Conservation (phyloP, 2,329 filamentous ascomycete genomes). For the Berkeleyomyces rouxiae region DNA sequence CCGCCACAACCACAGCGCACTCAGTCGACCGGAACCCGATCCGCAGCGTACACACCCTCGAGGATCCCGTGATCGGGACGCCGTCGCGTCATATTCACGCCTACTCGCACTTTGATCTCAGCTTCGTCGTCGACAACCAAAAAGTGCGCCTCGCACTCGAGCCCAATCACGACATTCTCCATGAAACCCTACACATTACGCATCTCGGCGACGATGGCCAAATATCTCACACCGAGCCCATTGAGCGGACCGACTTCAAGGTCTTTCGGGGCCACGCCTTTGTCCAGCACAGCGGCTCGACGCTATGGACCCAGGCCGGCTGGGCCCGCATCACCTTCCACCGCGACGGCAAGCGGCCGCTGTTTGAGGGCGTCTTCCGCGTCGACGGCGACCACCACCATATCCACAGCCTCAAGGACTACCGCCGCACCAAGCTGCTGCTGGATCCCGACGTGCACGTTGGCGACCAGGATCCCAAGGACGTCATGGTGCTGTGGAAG, state of each 20-base stretch:
- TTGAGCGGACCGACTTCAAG: conserved; percentile 58
- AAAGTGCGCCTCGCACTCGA: conserved; percentile 65
- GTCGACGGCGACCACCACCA: conserved; percentile 73
- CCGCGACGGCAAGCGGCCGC: conserved; percentile 56
- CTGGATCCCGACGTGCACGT: conserved; percentile 50
- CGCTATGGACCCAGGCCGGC: conserved; percentile 62
- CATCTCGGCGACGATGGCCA: conserved; percentile 58
- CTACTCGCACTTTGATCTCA: conserved; percentile 68
- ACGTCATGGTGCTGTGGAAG: conserved; percentile 80
- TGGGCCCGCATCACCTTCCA: conserved; percentile 73
- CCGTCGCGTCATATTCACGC: conserved; percentile 65
- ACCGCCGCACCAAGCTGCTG: conserved; percentile 51
- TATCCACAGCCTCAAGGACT: conserved; percentile 59
- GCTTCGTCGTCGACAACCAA: conserved; percentile 57
- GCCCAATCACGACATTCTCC: conserved; percentile 81
- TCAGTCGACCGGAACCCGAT: conserved; percentile 64
- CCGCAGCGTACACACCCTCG: conserved; percentile 52
- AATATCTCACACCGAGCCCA: conserved; percentile 45
- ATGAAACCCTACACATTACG: conserved; percentile 55
- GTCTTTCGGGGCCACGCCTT: conserved; percentile 73
- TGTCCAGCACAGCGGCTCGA: conserved; percentile 40
- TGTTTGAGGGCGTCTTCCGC: conserved; percentile 84
- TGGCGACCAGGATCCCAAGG: conserved; percentile 33
- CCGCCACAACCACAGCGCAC: conserved; percentile 33
- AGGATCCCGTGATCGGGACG: conserved; percentile 61